Evolutionary conservation across 1,139 yeast genomes (phyloP), one percentile per base, ranked within the genome.

Genomic region (Kodamaea fungicola): DNA sequence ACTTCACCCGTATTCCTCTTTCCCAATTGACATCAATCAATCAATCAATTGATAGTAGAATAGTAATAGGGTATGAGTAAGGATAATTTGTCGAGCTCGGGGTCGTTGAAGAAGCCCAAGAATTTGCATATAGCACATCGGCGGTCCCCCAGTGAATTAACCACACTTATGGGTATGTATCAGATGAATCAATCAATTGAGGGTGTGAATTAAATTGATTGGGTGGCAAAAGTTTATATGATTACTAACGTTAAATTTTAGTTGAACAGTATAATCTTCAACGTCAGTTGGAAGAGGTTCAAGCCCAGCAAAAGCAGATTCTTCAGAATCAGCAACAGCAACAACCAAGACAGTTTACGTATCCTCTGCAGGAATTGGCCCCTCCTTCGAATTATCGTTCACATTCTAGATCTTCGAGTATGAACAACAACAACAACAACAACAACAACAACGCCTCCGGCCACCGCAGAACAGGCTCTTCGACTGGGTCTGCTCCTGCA

Each of bases 241-340:
- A 12, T 12, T 31, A 38, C 37, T 45, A 46, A 52, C 48, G 41
- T 42, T 46, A 28, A 24, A 24, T 28, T 12, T n/a, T 31, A 40
- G 79, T 86, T 51, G 96, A 89, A 60, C 97, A 89, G 57, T 80
- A 90, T 61, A 89, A 92, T 46, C 74, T 92, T 42, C 97, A 90
- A 60, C 88, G 94, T 51, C 97, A 90, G 59, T 72, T 89, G 64
- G 97, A 90, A 53, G 75, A 81, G 48, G 95, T 87, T 3, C 96
- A 89, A 57, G 90, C 86, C 12, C 96, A 90, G 57, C 96, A 86
- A 57, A 92, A 88, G 58, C 96, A 87, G 54, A 76, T 89, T 42
- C 61, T 87, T 49, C 82, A 79, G 52, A 88, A 80, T 48, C 86
- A 79, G 47, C 82, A 76, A 47, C 62, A 47, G 12, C 43, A 34